Evolutionary conservation across 2,329 filamentous ascomycete genomes (phyloP).

Genomic region (Lecanicillium sp.): DNA sequence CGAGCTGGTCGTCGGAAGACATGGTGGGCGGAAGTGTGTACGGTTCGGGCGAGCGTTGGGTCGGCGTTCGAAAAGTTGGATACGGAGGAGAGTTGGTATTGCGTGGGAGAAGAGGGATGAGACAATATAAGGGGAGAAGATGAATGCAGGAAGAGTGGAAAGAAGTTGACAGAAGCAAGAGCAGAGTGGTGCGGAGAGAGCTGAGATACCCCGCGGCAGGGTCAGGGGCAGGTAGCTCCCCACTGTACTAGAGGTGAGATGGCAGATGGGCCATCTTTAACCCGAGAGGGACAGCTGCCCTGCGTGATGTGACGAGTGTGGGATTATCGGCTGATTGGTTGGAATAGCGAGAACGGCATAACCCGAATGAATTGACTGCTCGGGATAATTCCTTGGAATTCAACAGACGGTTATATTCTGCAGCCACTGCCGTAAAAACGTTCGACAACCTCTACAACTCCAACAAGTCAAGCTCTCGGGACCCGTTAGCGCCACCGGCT

Average conservation of each 20-base stretch:
- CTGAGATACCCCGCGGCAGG: too few relatives aligned
- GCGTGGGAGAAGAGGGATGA: neutral
- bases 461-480: neutral
- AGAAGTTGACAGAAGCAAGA: too few relatives aligned
- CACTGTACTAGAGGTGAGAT: too few relatives aligned
- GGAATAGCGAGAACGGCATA: neutral
- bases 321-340: neutral
- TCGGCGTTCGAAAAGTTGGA: neutral
- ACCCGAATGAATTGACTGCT: neutral
- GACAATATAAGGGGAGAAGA: neutral
- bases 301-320: too few relatives aligned
- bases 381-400: neutral
- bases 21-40: too few relatives aligned
- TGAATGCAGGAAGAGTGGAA: neutral
- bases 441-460: neutral
- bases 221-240: too few relatives aligned
- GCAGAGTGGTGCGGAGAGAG: too few relatives aligned
- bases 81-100: neutral
- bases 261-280: too few relatives aligned
- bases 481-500: neutral
- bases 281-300: too few relatives aligned
- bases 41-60: too few relatives aligned
- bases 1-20: slow-evolving; percentile 12
- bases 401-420: neutral
- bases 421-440: neutral